Conservation (phyloP, 129 eudicot species). For the Heracleum sosnowskyi region DNA sequence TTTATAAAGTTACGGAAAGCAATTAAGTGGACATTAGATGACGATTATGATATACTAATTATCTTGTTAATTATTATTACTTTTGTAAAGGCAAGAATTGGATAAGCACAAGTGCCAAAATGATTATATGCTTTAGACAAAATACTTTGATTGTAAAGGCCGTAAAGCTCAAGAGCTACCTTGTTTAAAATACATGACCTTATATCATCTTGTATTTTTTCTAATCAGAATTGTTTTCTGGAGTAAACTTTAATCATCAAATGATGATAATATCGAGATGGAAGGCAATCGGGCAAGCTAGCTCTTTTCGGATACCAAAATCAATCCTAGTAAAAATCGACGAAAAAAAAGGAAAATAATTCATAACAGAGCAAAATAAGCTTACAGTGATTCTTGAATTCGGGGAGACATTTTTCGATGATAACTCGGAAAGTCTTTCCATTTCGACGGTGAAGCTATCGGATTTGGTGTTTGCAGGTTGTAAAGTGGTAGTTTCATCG, state of each 20-base stretch:
- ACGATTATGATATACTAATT: not conserved
- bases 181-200: not conserved
- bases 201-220: not conserved
- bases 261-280: not conserved
- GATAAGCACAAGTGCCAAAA: not conserved
- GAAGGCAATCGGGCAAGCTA: not conserved
- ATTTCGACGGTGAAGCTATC: slow-evolving; percentile 58
- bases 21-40: slow-evolving; percentile 12
- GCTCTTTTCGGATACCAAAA: not conserved
- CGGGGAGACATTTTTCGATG: slow-evolving; percentile 33
- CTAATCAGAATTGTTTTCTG: not conserved
- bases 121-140: not conserved
- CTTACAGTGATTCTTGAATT: slow-evolving; percentile 47
- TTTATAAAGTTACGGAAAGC: not conserved
- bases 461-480: slow-evolving; percentile 18
- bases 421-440: slow-evolving; percentile 36
- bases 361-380: not conserved
- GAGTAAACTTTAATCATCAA: not conserved
- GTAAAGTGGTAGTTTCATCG: slow-evolving; percentile 16
- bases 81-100: not conserved
- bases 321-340: not conserved
- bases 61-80: not conserved
- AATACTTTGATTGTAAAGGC: slow-evolving; percentile 16
- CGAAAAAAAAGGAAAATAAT: not conserved
- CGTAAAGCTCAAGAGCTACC: slow-evolving; percentile 18